These are phyloP conservation scores for Phialemoniopsis sp. DNA, from an alignment of 2,329 filamentous ascomycete genomes.

Conservation along the genomic window DNA sequence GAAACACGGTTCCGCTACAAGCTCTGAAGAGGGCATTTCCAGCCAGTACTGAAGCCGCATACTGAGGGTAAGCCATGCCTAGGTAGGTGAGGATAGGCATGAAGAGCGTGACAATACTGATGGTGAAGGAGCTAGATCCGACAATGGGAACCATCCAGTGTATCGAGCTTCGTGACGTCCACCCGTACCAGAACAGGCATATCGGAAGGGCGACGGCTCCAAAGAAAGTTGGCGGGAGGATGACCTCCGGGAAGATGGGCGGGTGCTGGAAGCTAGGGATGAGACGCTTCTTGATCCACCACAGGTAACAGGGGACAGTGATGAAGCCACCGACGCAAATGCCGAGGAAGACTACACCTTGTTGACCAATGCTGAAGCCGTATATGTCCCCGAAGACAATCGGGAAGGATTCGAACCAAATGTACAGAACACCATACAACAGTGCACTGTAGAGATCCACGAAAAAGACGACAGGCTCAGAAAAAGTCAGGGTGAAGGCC, in stretches of 20 bases:
- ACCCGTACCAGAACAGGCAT: conserved; percentile 55
- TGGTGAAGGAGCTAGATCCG: conserved; percentile 1
- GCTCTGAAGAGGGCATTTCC: conserved; percentile 15
- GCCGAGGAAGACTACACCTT: conserved; percentile 43
- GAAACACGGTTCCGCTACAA: conserved; percentile 15
- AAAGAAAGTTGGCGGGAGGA: conserved; percentile 53
- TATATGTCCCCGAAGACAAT: conserved; percentile 47
- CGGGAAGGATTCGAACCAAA: conserved; percentile 52
- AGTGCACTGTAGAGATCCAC: conserved; percentile 53
- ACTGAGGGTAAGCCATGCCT: conserved; percentile 13
- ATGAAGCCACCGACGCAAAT: conserved; percentile 33
- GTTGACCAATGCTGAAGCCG: conserved; percentile 40
- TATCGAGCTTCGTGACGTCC: conserved; percentile 26
- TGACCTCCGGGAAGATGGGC: conserved; percentile 57
- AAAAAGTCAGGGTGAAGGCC: conserved; percentile 57
- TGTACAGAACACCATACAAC: conserved; percentile 42
- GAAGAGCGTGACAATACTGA: conserved; percentile 17
- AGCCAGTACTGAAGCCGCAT: conserved; percentile 16
- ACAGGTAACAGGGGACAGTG: conserved; percentile 51
- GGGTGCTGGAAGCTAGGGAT: conserved; percentile 58
- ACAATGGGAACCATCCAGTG: neutral
- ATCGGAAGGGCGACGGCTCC: conserved; percentile 36
- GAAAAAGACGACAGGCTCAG: conserved; percentile 48
- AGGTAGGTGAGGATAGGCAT: conserved; percentile 17
- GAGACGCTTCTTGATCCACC: conserved; percentile 63